Percentiles rank a stretch among this genome's conserved stretches.
These are phyloP conservation scores for Pogostemon cablin DNA, from an alignment of 257 asterid genomes.

Conservation along the genomic window DNA sequence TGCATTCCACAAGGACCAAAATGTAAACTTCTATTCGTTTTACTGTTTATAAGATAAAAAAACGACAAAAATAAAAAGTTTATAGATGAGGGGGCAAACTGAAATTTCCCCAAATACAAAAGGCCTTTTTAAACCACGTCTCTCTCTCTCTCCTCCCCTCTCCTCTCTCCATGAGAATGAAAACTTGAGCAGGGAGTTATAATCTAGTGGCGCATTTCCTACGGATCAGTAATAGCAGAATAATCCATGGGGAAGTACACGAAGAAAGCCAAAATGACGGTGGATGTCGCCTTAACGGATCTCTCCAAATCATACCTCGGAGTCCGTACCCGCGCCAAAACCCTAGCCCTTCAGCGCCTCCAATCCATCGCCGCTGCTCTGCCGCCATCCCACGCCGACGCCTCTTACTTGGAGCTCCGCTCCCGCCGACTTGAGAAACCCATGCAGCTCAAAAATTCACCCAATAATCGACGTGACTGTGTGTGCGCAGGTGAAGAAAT, in stretches of 20 bases:
- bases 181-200: background rate
- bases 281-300: constrained; percentile 60
- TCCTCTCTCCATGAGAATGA: constrained; percentile 5
- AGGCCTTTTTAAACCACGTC: constrained; percentile 13
- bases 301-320: constrained; percentile 58
- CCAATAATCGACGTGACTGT: constrained; percentile 17
- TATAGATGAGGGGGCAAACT: constrained; percentile 16
- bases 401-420: constrained; percentile 68
- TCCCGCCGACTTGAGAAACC: constrained; percentile 59
- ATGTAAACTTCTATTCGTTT: background rate
- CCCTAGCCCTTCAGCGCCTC: constrained; percentile 71
- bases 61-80: background rate
- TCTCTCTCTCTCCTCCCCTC: constrained; percentile 18
- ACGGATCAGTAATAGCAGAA: constrained; percentile 5
- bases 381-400: constrained; percentile 35
- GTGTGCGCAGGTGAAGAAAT: constrained; percentile 18
- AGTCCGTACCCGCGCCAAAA: constrained; percentile 75
- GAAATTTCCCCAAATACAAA: constrained; percentile 1
- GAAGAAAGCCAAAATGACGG: constrained; percentile 52
- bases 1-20: constrained; percentile 17
- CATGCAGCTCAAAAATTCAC: constrained; percentile 37
- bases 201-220: background rate
- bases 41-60: background rate
- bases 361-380: constrained; percentile 34
- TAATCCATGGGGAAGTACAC: constrained; percentile 58